A percentile compares a stretch with the other conserved stretches of the same genome.
Evolutionary conservation across 345 rosid species (phyloP).

Genomic region (Alliaria petiolata): DNA sequence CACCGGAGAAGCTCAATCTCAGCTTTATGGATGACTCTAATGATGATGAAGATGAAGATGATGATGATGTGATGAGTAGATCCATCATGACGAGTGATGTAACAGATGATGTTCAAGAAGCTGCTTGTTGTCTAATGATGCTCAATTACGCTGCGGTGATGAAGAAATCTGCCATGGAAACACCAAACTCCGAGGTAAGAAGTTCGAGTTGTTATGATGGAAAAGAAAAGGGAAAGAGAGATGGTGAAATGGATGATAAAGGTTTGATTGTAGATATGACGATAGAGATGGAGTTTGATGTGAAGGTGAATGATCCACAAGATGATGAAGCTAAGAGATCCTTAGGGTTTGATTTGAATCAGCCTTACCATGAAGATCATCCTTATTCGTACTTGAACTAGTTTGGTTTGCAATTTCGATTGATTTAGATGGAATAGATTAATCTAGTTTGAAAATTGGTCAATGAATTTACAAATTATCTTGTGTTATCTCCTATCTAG

Average conservation of each 20-base stretch:
- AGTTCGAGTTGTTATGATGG: neutral
- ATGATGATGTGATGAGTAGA: conserved; percentile 13
- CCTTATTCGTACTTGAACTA: neutral
- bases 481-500: too few relatives aligned
- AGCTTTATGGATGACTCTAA: neutral
- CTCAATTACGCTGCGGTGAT: neutral
- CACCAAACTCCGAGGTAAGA: conserved; percentile 13
- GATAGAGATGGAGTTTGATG: too few relatives aligned
- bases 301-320: neutral
- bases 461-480: too few relatives aligned
- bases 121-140: conserved; percentile 27
- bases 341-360: conserved; percentile 26
- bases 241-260: neutral
- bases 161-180: neutral
- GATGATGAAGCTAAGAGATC: conserved; percentile 19
- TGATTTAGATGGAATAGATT: too few relatives aligned
- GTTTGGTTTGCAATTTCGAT: neutral
- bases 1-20: neutral
- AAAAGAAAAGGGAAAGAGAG: neutral
- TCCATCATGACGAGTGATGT: conserved; percentile 8
- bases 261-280: conserved; percentile 18
- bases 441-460: too few relatives aligned
- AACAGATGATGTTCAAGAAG: conserved; percentile 9
- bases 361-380: conserved; percentile 16
- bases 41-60: neutral